Evolutionary conservation across 768 basidiomycete genomes (phyloP), one percentile per base, ranked within the genome.

Genomic region (Tulasnella sp.): DNA sequence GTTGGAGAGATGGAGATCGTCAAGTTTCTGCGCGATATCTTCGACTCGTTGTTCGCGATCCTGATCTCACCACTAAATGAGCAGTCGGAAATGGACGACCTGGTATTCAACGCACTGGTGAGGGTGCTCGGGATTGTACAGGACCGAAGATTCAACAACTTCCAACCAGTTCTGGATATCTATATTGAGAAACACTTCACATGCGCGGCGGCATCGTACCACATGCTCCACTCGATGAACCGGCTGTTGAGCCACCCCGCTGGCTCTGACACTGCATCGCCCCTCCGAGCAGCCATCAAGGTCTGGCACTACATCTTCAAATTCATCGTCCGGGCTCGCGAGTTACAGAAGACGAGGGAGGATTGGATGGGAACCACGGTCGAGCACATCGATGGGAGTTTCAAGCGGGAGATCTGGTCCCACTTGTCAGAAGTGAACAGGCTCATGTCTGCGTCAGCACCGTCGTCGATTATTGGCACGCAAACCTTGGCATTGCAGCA

Each of bases 251-350:
- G 74, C 34, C 80, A 85, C 65, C 89, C 90, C 11, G 81, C 83
- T 0, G 78, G 81, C 21, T 72, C 75, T 8, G 87, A 89, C 22
- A 81, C 79, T 2, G 91, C 87, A 0, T 83, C 86, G 17, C 79
- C 81, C 4, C 77, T 97, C 57, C 83, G 93, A 31, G 83, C 90
- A 10, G 87, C 92, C 15, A 75, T 98, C 61, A 97, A 97, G 70
- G 94, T 97, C 29, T 94, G 92, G 92, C 87, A 92, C 67, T 91
- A 93, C 67, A 83, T 98, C 65, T 90, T 97, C 80, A 89, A 88
- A 68, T 90, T 98, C 71, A 87, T 96, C 66, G 82, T 87, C 15
- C 80, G 88, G n/a, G 85, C 92, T 2, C 76, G 92, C 34, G 90
- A 92, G 66, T 69, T 94, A 46, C 92, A 94, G 69, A 89, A 89